phyloP scores from a whole-genome alignment of 805 yeast species.

The Candida ponderosae region DNA sequence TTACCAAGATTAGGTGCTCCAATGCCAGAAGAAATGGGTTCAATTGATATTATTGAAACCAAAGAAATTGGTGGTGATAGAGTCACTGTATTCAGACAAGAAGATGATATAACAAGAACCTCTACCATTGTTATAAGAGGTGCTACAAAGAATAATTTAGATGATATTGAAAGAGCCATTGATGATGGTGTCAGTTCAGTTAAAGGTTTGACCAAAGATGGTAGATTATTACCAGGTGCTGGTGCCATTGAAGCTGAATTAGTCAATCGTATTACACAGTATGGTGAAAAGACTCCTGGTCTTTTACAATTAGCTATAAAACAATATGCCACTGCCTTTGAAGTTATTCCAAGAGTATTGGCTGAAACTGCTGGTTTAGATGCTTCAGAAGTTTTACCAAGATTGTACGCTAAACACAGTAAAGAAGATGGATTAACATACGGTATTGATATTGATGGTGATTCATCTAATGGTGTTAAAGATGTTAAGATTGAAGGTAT shows the following conservation, averaged over 20 bases:
- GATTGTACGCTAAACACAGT: slow-evolving; percentile 83
- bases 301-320: slow-evolving; percentile 88
- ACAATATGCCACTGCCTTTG: slow-evolving; percentile 90
- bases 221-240: slow-evolving; percentile 85
- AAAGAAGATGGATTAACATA: slow-evolving; percentile 30
- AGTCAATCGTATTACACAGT: slow-evolving; percentile 67
- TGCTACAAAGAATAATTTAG: slow-evolving; percentile 89
- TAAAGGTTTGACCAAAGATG: slow-evolving; percentile 81
- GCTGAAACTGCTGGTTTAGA: slow-evolving; percentile 95
- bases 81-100: slow-evolving; percentile 89
- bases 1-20: slow-evolving; percentile 92
- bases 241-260: slow-evolving; percentile 92
- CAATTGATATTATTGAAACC: slow-evolving; percentile 80
- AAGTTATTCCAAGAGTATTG: slow-evolving; percentile 83
- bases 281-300: slow-evolving; percentile 94
- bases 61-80: slow-evolving; percentile 96
- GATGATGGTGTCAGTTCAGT: slow-evolving; percentile 94
- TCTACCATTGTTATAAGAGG: slow-evolving; percentile 93
- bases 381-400: slow-evolving; percentile 81
- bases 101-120: slow-evolving; percentile 56
- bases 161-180: slow-evolving; percentile 93
- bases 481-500: slow-evolving; percentile 67
- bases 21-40: slow-evolving; percentile 88
- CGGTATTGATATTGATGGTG: slow-evolving; percentile 80
- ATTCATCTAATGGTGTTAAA: slow-evolving; percentile 54